A percentile compares a stretch with the other conserved stretches of the same genome.
phyloP scores from a whole-genome alignment of 1,284 basidiomycete genomes.

The Agroathelia rolfsii region DNA sequence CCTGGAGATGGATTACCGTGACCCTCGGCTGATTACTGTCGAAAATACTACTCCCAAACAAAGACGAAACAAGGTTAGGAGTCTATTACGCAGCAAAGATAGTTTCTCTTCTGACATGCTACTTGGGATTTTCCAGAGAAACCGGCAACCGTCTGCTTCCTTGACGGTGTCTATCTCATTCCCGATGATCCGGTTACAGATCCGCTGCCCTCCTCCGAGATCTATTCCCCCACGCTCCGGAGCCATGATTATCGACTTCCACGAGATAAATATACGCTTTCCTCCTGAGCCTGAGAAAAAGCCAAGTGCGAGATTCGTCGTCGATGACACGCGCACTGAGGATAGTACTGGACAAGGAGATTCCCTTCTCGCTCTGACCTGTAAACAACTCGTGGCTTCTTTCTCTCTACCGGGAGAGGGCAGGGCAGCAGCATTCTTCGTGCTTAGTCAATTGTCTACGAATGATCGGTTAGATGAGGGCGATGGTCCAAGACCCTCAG shows the following conservation, averaged over 20 bases:
- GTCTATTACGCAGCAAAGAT: too few species aligned
- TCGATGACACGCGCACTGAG: constrained; percentile 11
- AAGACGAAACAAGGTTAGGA: too few species aligned
- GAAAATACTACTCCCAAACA: constrained; percentile 7
- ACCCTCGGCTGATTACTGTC: constrained; percentile 10
- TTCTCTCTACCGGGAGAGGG: constrained; percentile 27
- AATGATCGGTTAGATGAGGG: too few species aligned
- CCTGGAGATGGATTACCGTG: constrained; percentile 37
- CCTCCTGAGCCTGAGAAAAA: constrained; percentile 18
- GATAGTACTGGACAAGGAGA: constrained; percentile 12
- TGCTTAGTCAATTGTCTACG: constrained; percentile 15
- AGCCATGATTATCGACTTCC: constrained; percentile 53
- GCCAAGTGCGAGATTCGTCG: constrained; percentile 32
- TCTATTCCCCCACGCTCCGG: constrained; percentile 45
- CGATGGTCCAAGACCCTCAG: constrained; percentile 2
- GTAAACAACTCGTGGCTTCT: constrained; percentile 38
- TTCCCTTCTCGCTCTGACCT: constrained; percentile 27
- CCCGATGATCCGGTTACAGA: constrained; percentile 49
- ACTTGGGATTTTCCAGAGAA: too few species aligned
- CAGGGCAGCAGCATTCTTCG: constrained; percentile 16
- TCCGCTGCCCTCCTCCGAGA: constrained; percentile 45
- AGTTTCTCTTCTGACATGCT: too few species aligned
- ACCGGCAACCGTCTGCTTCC: neutral
- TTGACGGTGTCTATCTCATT: constrained; percentile 21
- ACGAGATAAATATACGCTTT: constrained; percentile 36